Evolutionary conservation across 257 asterid genomes (phyloP).

Genomic region (Gardenia jasminoides): DNA sequence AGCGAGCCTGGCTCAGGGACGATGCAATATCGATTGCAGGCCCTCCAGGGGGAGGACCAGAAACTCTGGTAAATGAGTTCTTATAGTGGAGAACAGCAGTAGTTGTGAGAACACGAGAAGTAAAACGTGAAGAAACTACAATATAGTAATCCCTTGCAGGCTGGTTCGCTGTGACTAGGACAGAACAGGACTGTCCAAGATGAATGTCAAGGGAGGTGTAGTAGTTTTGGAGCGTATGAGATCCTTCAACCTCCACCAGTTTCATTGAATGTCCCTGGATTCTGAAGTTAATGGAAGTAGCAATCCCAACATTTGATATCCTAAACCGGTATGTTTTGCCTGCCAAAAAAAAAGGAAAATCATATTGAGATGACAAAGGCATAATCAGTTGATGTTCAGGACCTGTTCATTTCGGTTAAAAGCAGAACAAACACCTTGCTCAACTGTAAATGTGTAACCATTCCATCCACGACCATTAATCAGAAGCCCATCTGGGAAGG

Average conservation of each 20-base stretch:
- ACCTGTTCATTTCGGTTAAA: neutral
- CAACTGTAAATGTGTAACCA: constrained; percentile 79
- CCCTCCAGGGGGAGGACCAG: constrained; percentile 75
- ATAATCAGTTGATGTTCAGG: neutral
- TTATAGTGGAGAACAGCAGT: constrained; percentile 89
- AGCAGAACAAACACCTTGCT: constrained; percentile 46
- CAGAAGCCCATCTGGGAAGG: constrained; percentile 87
- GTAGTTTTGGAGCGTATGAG: constrained; percentile 77
- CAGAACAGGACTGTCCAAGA: constrained; percentile 87
- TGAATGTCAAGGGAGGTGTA: constrained; percentile 78
- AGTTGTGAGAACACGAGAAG: constrained; percentile 65
- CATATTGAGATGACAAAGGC: neutral
- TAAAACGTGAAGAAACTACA: constrained; percentile 78
- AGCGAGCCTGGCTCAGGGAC: constrained; percentile 85
- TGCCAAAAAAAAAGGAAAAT: constrained; percentile 26
- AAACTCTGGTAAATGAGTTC: constrained; percentile 62
- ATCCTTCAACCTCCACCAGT: constrained; percentile 94
- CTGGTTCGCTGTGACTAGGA: constrained; percentile 82
- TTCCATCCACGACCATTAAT: constrained; percentile 95
- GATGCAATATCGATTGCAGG: constrained; percentile 68
- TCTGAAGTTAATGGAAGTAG: constrained; percentile 79
- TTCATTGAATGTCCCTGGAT: constrained; percentile 87
- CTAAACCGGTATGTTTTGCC: constrained; percentile 92
- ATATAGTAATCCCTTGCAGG: constrained; percentile 79
- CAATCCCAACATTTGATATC: constrained; percentile 78